Evolutionary conservation across 192 early-diverging fungal genomes (phyloP).

Genomic region (Coemansia sp.): DNA sequence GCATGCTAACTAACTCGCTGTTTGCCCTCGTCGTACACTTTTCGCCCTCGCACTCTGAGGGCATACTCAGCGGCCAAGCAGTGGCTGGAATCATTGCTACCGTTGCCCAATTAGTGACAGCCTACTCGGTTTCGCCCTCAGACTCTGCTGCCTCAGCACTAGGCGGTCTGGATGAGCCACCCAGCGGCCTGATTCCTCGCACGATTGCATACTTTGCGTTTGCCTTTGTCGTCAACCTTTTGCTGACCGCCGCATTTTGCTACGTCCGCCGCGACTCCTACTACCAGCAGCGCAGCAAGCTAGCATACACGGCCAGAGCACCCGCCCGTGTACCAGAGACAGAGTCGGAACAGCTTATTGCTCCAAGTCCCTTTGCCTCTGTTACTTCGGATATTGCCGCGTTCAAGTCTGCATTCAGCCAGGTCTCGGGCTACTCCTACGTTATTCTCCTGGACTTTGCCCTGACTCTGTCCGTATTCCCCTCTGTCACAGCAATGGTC

Average conservation of each 20-base stretch:
- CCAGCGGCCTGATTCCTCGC: constrained; percentile 26
- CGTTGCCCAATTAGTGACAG: constrained; percentile 64
- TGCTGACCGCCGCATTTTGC: constrained; percentile 36
- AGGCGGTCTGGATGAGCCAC: background rate
- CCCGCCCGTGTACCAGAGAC: constrained; percentile 2
- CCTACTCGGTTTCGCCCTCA: constrained; percentile 41
- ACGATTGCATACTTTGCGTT: constrained; percentile 55
- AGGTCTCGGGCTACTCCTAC: constrained; percentile 57
- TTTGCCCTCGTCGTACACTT: constrained; percentile 76
- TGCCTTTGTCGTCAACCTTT: constrained; percentile 39
- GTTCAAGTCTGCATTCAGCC: constrained; percentile 42
- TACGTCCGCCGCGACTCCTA: constrained; percentile 35
- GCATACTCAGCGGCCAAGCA: constrained; percentile 69
- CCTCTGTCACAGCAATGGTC: constrained; percentile 73
- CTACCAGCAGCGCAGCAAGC: constrained; percentile 46
- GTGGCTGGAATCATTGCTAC: constrained; percentile 71
- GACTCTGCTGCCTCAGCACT: background rate
- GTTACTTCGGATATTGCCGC: constrained; percentile 16
- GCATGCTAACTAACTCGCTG: constrained; percentile 66
- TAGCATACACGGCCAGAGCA: constrained; percentile 16
- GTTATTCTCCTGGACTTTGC: constrained; percentile 64
- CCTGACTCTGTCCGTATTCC: constrained; percentile 73
- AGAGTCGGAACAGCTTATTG: constrained; percentile 32
- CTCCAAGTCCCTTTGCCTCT: constrained; percentile 6
- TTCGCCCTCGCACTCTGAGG: constrained; percentile 68